Evolutionary conservation across 108 stramenopile species (phyloP), one percentile per base, ranked within the genome.

Genomic region (Cyclostephanos invisitatus): DNA sequence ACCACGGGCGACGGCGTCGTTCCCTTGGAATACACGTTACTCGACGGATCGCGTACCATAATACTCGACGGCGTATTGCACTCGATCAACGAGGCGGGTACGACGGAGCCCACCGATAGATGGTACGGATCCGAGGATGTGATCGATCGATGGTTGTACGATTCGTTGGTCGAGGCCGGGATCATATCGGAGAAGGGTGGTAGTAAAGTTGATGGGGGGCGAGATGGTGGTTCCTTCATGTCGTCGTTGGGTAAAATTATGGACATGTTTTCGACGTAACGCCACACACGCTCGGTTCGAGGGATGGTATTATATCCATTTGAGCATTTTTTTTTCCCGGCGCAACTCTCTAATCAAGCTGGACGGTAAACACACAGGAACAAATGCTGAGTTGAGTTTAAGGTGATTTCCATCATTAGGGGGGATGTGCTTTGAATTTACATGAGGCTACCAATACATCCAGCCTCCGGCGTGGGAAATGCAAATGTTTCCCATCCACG

Each of bases 111-210:
- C 11, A 88, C 84, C 32, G 91, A 90, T 37, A 27, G 83, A 36
- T 95, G 94, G 96, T 97, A 97, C 75, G 96, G 96, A 32, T 70
- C 87, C 15, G 89, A 89, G 12, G 80, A 57, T 6, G 74, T 94
- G 9, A 53, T 97, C 48, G 91, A 93, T 83, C 74, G 60, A 60
- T 97, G 96, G 96, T 25, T 79, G 62, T 49, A 21, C n/a, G 77
- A 72, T 27, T 70, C 77, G 17, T 68, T 79, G 54, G 46, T 68
- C 36, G 78, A 72, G 57, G 78, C 78, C 0, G 78, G 78, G 8
- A 58, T 79, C 49, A 56, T 28, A 14, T 24, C 9, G 36, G 10
- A 28, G 37, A 5, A n/a, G 22, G 37, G 60, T 37, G 17, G n/a
- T 8, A 17, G 60, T 2, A 44, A 7, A 2, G 29, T 11, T 0